Conservation (phyloP, 768 basidiomycete genomes). For the Psilocybe cyanescens region DNA sequence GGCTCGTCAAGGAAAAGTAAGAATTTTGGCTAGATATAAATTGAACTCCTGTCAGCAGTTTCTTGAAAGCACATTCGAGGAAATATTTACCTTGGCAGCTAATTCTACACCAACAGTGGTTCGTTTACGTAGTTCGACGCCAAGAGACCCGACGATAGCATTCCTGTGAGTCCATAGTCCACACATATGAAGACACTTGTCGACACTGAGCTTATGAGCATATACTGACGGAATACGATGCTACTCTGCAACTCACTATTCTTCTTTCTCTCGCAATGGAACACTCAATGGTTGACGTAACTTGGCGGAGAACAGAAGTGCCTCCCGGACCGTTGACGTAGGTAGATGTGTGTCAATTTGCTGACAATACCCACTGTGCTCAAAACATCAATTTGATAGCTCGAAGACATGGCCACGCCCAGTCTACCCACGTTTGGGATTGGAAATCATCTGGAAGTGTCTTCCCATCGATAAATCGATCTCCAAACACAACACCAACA, state of each 20-base stretch:
- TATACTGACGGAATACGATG: slow-evolving; percentile 24
- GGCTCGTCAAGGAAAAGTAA: slow-evolving; percentile 92
- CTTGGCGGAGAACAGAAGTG: slow-evolving; percentile 77
- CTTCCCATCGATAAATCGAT: slow-evolving; percentile 58
- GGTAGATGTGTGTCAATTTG: slow-evolving; percentile 82
- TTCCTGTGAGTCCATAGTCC: slow-evolving; percentile 63
- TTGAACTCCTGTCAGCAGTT: not conserved
- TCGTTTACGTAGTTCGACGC: slow-evolving; percentile 74
- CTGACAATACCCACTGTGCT: slow-evolving; percentile 75
- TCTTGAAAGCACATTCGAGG: not conserved
- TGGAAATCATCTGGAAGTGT: slow-evolving; percentile 57
- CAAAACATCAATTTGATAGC: not conserved
- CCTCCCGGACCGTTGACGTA: slow-evolving; percentile 78
- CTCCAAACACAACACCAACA: slow-evolving; percentile 51
- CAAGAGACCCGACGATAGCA: slow-evolving; percentile 64
- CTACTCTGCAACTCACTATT: slow-evolving; percentile 55
- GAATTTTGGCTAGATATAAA: slow-evolving; percentile 59
- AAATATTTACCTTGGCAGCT: slow-evolving; percentile 67
- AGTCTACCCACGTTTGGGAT: slow-evolving; percentile 50
- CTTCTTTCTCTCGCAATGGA: slow-evolving; percentile 70
- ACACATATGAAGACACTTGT: slow-evolving; percentile 59
- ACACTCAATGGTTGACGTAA: slow-evolving; percentile 75
- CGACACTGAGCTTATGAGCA: slow-evolving; percentile 32
- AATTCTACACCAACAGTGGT: slow-evolving; percentile 88
- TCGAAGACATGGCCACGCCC: not conserved